Evolutionary conservation across 441 rosid species (phyloP), one percentile per base, ranked within the genome.

Genomic region (Pelargonium australe): DNA sequence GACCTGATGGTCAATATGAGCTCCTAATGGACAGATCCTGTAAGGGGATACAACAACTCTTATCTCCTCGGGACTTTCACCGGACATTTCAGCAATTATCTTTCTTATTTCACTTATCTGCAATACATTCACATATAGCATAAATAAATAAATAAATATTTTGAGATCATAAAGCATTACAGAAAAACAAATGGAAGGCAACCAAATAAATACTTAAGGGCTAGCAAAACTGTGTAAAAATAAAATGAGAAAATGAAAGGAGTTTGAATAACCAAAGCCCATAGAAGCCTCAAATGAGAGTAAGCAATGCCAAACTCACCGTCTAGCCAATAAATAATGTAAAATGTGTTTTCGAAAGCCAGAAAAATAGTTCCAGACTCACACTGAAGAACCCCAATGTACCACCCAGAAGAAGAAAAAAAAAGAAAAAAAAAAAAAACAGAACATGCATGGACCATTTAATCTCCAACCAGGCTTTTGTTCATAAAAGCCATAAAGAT

Each of bases 1-100:
- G 28, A 89, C 98, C 95, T 94, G 99, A 74, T 90, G 99, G 85
- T 95, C 99, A 69, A 90, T 88, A 75, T 85, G 97, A 78, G 99
- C 99, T 71, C 98, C 99, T 74, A 95, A 73, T 47, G 99, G 98
- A 82, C 98, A 95, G 60, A 95, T 92, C 78, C 98, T 85, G 70
- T 92, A 86, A 63, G 99, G 99, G 53, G 97, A 85, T 9, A 84
- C 85, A 13, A 84, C 97, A 43, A 90, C 81, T 51, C 85, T 85
- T 77, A 89, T 92, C 43, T 87, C 90, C 62, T 64, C 86, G 1
- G 70, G 66, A 61, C 72, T 77, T 77, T 68, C 81, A 69, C 95
- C 92, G 34, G 85, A 68, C 89, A 91, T 87, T 73, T 69, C 77
- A 41, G 87, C 77, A 69, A 87, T 94, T 47, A 71, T 73, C 17